phyloP scores from a whole-genome alignment of 1,284 basidiomycete species.

The Pterula multifida region DNA sequence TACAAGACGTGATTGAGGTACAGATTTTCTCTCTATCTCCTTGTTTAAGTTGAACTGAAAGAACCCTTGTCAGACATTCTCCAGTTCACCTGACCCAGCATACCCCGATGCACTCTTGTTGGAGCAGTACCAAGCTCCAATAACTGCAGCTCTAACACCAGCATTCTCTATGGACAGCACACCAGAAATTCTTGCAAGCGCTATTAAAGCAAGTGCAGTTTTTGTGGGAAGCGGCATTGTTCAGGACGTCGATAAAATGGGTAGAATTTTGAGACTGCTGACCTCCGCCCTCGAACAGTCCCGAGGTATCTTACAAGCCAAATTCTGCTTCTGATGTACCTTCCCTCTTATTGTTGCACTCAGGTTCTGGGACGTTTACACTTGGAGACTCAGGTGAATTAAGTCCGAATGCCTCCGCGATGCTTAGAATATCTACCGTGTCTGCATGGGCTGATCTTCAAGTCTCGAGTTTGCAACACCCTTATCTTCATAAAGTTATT shows the following conservation, averaged over 20 bases:
- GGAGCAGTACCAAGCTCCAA: conserved; percentile 98
- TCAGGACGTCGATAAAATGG: conserved; percentile 84
- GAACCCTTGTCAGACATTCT: conserved; percentile 53
- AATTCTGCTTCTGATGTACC: not conserved
- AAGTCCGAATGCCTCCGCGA: conserved; percentile 88
- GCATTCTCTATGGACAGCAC: conserved; percentile 93
- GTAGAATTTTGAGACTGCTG: conserved; percentile 85
- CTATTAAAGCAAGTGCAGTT: conserved; percentile 88
- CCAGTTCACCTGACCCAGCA: conserved; percentile 81
- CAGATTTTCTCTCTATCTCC: conserved; percentile 9
- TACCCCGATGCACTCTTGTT: conserved; percentile 84
- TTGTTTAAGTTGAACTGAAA: conserved; percentile 6
- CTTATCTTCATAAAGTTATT: conserved; percentile 75
- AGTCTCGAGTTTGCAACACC: conserved; percentile 63
- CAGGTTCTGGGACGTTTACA: conserved; percentile 75
- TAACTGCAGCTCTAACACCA: conserved; percentile 95
- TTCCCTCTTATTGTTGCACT: no score
- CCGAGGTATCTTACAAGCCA: conserved; percentile 48
- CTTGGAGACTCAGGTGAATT: conserved; percentile 83
- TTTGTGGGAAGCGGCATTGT: conserved; percentile 96
- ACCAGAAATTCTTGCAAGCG: conserved; percentile 88
- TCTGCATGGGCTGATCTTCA: conserved; percentile 95
- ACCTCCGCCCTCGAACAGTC: conserved; percentile 85
- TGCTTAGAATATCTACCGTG: conserved; percentile 88
- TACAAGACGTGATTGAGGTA: conserved; percentile 89